Percentiles rank a stretch among this genome's conserved stretches.
Evolutionary conservation across 1,139 yeast species (phyloP).

Genomic region (Taphrina confusa): DNA sequence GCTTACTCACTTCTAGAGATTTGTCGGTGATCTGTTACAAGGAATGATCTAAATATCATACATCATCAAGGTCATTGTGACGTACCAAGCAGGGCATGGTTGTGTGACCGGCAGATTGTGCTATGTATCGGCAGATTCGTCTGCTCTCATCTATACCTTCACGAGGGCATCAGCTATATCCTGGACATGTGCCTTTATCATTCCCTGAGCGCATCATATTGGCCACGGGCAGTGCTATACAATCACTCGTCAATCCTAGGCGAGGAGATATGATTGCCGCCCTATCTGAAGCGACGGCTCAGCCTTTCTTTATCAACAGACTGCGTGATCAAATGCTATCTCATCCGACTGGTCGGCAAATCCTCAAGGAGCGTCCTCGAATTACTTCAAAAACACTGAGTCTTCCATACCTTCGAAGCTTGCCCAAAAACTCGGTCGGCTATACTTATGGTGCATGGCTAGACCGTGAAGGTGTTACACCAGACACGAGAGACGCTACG

Average conservation of each 20-base stretch:
- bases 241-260: slow-evolving; percentile 74
- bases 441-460: slow-evolving; percentile 77
- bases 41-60: too few species aligned
- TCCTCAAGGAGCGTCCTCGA: slow-evolving; percentile 76
- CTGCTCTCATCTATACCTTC: slow-evolving; percentile 5
- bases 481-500: slow-evolving; percentile 86
- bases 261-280: slow-evolving; percentile 75
- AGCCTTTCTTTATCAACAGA: slow-evolving; percentile 62
- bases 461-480: slow-evolving; percentile 82
- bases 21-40: too few species aligned
- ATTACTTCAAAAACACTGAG: slow-evolving; percentile 73
- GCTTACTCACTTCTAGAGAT: too few species aligned
- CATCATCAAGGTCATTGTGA: too few species aligned
- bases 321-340: slow-evolving; percentile 72
- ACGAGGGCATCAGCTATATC: slow-evolving; percentile 49
- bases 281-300: slow-evolving; percentile 88
- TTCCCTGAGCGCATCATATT: slow-evolving; percentile 63
- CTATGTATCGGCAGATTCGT: slow-evolving; percentile 8
- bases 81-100: too few species aligned
- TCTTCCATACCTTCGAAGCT: slow-evolving; percentile 58
- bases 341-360: slow-evolving; percentile 73
- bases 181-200: slow-evolving; percentile 79
- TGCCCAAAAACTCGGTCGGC: slow-evolving; percentile 78
- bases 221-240: slow-evolving; percentile 75
- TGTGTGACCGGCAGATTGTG: too few species aligned